phyloP scores from a whole-genome alignment of 1,139 yeast species.

The Pneumocystis oryctolagi region DNA sequence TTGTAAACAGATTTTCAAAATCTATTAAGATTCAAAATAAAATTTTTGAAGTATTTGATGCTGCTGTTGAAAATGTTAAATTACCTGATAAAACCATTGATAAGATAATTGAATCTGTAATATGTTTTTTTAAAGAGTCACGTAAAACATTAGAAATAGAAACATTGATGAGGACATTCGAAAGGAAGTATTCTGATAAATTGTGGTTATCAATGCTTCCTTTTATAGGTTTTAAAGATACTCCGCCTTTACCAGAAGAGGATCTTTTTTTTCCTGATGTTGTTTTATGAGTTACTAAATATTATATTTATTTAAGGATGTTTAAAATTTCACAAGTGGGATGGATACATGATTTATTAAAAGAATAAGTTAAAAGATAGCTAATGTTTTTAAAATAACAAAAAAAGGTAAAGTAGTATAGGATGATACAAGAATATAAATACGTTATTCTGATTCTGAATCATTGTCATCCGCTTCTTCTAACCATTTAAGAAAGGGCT shows the following conservation, averaged over 20 bases:
- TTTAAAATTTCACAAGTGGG: not conserved
- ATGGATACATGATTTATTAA: not conserved
- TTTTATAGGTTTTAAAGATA: not conserved
- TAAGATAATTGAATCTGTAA: not conserved
- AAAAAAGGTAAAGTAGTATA: not conserved
- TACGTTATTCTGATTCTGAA: slow-evolving; percentile 28
- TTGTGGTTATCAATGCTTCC: not conserved
- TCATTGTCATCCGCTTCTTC: slow-evolving; percentile 83
- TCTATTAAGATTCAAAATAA: not conserved
- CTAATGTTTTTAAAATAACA: not conserved
- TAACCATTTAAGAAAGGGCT: slow-evolving; percentile 88
- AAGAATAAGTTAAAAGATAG: not conserved
- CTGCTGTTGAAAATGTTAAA: not conserved
- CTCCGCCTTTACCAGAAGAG: not conserved
- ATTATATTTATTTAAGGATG: not conserved
- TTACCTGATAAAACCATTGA: not conserved
- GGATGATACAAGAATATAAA: not conserved
- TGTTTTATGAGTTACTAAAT: not conserved
- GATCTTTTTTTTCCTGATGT: not conserved
- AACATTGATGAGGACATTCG: not conserved
- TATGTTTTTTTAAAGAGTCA: not conserved
- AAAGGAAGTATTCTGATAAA: not conserved
- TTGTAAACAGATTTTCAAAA: not conserved
- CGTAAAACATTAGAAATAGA: not conserved
- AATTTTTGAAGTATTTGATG: not conserved